These are phyloP conservation scores for Hymenoscyphus linearis DNA, from an alignment of 2,329 filamentous ascomycete genomes.

Conservation along the genomic window DNA sequence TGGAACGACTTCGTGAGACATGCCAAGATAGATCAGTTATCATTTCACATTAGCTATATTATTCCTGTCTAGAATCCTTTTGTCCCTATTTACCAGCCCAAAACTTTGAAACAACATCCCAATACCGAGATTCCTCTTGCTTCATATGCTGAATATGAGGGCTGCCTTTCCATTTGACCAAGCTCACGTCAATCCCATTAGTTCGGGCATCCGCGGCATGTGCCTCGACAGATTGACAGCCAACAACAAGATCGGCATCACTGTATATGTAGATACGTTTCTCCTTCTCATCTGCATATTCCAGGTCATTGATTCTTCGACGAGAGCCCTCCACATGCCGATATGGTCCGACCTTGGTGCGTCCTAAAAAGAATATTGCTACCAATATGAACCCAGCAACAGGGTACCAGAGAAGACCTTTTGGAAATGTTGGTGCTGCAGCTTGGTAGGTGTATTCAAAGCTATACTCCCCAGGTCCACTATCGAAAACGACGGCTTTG, in stretches of 20 bases:
- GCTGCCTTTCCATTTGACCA: slow-evolving; percentile 13
- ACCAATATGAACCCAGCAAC: background rate
- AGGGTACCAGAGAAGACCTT: slow-evolving; percentile 6
- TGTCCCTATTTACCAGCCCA: slow-evolving; percentile 11
- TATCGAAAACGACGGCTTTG: slow-evolving; percentile 14
- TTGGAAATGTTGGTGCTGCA: slow-evolving; percentile 4
- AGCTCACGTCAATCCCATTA: slow-evolving; percentile 4
- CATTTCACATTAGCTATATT: too few species aligned
- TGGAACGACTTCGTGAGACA: too few species aligned
- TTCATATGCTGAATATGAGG: slow-evolving; percentile 20
- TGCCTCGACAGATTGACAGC: slow-evolving; percentile 13
- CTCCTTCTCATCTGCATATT: slow-evolving; percentile 12
- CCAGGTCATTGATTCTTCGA: slow-evolving; percentile 13
- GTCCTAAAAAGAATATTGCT: background rate
- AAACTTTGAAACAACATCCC: slow-evolving; percentile 10
- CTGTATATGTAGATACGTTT: slow-evolving; percentile 23
- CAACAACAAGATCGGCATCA: slow-evolving; percentile 17
- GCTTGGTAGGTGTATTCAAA: background rate
- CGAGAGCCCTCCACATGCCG: slow-evolving; percentile 7
- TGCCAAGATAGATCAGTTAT: too few species aligned
- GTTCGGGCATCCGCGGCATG: slow-evolving; percentile 15
- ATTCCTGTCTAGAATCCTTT: too few species aligned
- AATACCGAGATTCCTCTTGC: slow-evolving; percentile 19
- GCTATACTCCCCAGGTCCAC: slow-evolving; percentile 14
- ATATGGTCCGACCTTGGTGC: slow-evolving; percentile 2